These are phyloP conservation scores for Ogataea hybrid DNA, from an alignment of 1,139 yeast species.

Conservation along the genomic window DNA sequence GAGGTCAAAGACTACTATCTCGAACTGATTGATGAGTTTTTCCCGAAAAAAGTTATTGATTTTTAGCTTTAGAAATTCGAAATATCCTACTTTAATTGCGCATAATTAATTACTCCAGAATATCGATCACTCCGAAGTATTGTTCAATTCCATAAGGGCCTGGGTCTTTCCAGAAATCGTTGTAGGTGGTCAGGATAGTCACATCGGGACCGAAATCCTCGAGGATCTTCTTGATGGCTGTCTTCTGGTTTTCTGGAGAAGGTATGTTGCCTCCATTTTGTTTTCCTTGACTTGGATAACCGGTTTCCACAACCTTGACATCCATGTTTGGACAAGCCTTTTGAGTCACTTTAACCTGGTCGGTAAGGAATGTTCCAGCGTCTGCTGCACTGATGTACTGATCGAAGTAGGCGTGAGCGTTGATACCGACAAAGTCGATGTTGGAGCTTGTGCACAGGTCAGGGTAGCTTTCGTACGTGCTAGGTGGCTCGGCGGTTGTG, in stretches of 20 bases:
- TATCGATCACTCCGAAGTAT: slow-evolving; percentile 67
- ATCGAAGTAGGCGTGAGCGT: slow-evolving; percentile 86
- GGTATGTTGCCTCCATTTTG: slow-evolving; percentile 76
- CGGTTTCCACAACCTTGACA: slow-evolving; percentile 75
- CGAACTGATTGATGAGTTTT: slow-evolving; percentile 65
- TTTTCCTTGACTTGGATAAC: slow-evolving; percentile 78
- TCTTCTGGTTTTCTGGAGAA: slow-evolving; percentile 60
- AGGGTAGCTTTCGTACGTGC: slow-evolving; percentile 61
- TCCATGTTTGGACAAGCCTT: slow-evolving; percentile 47
- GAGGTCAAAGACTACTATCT: slow-evolving; percentile 55
- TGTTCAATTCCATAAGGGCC: slow-evolving; percentile 86
- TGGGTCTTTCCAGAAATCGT: slow-evolving; percentile 87
- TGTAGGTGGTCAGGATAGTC: slow-evolving; percentile 70
- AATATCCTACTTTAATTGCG: background rate
- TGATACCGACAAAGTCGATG: slow-evolving; percentile 78
- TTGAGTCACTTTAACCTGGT: slow-evolving; percentile 56
- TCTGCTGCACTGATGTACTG: slow-evolving; percentile 53
- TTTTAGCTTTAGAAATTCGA: slow-evolving; percentile 4
- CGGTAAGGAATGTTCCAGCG: slow-evolving; percentile 71
- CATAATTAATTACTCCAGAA: slow-evolving; percentile 32
- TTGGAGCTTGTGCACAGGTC: slow-evolving; percentile 63
- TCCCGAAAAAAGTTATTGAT: slow-evolving; percentile 45
- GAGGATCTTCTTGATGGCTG: slow-evolving; percentile 63
- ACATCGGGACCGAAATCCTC: slow-evolving; percentile 55
- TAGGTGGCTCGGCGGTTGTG: slow-evolving; percentile 89